These are phyloP conservation scores for Fusarium xyrophilum DNA, from an alignment of 2,329 filamentous ascomycete genomes.

Conservation along the genomic window DNA sequence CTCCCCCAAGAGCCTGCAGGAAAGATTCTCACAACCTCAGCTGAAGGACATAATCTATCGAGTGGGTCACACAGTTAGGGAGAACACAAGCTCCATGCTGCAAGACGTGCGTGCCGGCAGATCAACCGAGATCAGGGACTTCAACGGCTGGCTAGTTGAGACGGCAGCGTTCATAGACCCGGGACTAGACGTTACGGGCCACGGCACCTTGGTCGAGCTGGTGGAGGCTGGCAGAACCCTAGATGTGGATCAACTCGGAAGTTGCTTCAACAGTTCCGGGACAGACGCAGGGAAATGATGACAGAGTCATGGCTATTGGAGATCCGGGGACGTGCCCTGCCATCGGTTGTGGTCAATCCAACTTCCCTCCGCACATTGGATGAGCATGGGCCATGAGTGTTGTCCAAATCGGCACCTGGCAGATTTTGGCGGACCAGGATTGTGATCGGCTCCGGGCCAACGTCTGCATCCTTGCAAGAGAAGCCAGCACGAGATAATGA, in stretches of 20 bases:
- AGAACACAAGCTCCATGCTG: slow-evolving; percentile 68
- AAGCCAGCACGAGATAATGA: slow-evolving; percentile 3
- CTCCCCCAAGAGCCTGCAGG: slow-evolving; percentile 29
- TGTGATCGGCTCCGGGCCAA: slow-evolving; percentile 24
- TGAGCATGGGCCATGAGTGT: slow-evolving; percentile 18
- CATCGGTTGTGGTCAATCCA: slow-evolving; percentile 21
- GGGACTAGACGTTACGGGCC: slow-evolving; percentile 46
- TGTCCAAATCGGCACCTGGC: slow-evolving; percentile 11
- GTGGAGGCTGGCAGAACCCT: slow-evolving; percentile 50
- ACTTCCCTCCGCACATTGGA: slow-evolving; percentile 19
- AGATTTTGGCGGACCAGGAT: slow-evolving; percentile 13
- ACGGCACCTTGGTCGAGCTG: slow-evolving; percentile 53
- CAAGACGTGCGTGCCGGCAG: slow-evolving; percentile 62
- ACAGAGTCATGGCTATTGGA: slow-evolving; percentile 17
- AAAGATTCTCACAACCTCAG: slow-evolving; percentile 53
- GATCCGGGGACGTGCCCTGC: slow-evolving; percentile 19
- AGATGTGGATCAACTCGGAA: slow-evolving; percentile 46
- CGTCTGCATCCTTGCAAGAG: slow-evolving; percentile 5
- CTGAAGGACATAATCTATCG: slow-evolving; percentile 56
- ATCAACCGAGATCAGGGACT: slow-evolving; percentile 62
- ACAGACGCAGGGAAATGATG: slow-evolving; percentile 20
- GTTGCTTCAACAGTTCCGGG: slow-evolving; percentile 34
- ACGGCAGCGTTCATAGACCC: slow-evolving; percentile 51
- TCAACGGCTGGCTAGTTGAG: slow-evolving; percentile 66
- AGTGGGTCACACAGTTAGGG: slow-evolving; percentile 56